A percentile compares a stretch with the other conserved stretches of the same genome.
phyloP scores from a whole-genome alignment of 176 grass and related monocot genomes.

The Musa itinerans region DNA sequence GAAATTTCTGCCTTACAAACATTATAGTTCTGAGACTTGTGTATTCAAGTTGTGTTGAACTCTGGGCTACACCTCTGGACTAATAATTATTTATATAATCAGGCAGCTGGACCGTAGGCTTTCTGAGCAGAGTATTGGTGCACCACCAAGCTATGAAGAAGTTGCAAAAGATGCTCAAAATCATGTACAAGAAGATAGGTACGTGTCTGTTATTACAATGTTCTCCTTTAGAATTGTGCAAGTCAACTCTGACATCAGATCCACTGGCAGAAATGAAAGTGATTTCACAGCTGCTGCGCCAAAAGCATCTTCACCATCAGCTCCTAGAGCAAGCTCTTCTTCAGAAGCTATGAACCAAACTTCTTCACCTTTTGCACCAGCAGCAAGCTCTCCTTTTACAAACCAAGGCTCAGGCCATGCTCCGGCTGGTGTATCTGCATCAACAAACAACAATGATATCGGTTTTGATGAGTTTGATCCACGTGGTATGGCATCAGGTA shows the following conservation, averaged over 20 bases:
- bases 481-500: slow-evolving; percentile 73
- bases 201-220: background rate
- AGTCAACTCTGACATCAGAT: slow-evolving; percentile 10
- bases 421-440: slow-evolving; percentile 29
- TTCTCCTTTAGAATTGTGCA: slow-evolving; percentile 14
- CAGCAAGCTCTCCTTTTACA: slow-evolving; percentile 11
- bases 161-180: slow-evolving; percentile 37
- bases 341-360: slow-evolving; percentile 11
- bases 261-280: slow-evolving; percentile 57
- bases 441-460: slow-evolving; percentile 25
- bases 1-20: background rate
- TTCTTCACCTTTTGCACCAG: slow-evolving; percentile 30
- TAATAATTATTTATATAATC: slow-evolving; percentile 9
- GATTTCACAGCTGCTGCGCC: slow-evolving; percentile 22
- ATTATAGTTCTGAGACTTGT: slow-evolving; percentile 7
- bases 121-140: slow-evolving; percentile 67
- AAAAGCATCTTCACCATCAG: background rate
- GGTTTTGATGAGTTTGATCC: slow-evolving; percentile 99
- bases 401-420: slow-evolving; percentile 20
- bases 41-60: too few species aligned
- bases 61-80: background rate
- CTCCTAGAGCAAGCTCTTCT: slow-evolving; percentile 22
- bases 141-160: slow-evolving; percentile 81
- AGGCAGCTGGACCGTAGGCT: slow-evolving; percentile 59
- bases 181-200: slow-evolving; percentile 55